phyloP scores from a whole-genome alignment of 2,329 filamentous ascomycete genomes.

The Cytospora piceae region DNA sequence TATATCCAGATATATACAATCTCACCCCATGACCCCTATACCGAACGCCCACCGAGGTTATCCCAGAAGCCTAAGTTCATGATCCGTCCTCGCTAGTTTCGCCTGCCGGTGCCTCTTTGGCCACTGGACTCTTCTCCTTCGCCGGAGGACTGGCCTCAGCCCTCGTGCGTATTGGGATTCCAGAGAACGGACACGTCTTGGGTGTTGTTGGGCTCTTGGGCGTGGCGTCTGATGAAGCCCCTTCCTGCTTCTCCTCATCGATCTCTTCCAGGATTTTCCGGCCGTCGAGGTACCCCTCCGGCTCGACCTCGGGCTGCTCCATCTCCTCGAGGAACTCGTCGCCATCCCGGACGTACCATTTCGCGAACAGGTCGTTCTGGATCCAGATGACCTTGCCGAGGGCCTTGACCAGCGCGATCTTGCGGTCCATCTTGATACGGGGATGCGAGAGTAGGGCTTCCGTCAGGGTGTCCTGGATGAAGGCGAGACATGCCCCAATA shows the following conservation, averaged over 20 bases:
- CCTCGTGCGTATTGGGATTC: conserved; percentile 26
- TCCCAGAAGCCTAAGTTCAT: background rate
- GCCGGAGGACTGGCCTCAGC: conserved; percentile 27
- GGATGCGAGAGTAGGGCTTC: conserved; percentile 77
- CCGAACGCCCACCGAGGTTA: background rate
- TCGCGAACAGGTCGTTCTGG: conserved; percentile 84
- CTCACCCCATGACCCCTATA: background rate
- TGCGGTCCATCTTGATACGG: conserved; percentile 66
- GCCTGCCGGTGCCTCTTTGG: background rate
- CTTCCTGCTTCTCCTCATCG: conserved; percentile 37
- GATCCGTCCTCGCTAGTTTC: background rate
- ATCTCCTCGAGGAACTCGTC: conserved; percentile 58
- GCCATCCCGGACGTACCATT: conserved; percentile 75
- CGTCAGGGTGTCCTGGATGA: conserved; percentile 77
- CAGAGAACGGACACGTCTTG: conserved; percentile 28
- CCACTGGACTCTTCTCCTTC: conserved; percentile 20
- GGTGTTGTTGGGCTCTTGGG: conserved; percentile 25
- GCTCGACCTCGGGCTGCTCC: conserved; percentile 56
- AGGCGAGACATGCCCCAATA: conserved; percentile 71
- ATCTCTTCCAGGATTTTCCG: conserved; percentile 58
- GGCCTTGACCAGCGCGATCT: conserved; percentile 75
- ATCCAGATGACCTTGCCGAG: conserved; percentile 85
- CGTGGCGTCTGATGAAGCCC: conserved; percentile 20
- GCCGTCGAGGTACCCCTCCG: conserved; percentile 67
- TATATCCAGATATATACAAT: background rate